phyloP scores from a whole-genome alignment of 805 yeast species.

The Maudiozyma barnettii region DNA sequence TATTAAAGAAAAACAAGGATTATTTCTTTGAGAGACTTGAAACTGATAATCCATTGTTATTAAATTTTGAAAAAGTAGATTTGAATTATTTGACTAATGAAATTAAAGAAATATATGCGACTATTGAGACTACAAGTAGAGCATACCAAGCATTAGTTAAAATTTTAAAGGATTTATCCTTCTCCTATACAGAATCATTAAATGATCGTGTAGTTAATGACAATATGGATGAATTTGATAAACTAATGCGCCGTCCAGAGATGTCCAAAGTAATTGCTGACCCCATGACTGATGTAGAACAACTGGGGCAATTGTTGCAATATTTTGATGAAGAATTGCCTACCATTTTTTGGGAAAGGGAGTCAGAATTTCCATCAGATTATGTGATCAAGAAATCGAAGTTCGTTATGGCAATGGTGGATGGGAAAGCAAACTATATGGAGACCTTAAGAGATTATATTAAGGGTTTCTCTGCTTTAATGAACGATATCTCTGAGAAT shows the following conservation, averaged over 20 bases:
- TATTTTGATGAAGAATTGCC: constrained; percentile 24
- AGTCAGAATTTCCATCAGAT: constrained; percentile 15
- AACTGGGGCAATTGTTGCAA: constrained; percentile 16
- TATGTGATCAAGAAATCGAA: constrained; percentile 21
- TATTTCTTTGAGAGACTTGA: constrained; percentile 14
- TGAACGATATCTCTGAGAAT: constrained; percentile 39
- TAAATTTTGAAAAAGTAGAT: constrained; percentile 14
- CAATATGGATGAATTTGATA: constrained; percentile 47
- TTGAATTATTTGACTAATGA: constrained; percentile 6
- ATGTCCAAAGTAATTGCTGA: constrained; percentile 15
- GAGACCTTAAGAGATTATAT: constrained; percentile 14
- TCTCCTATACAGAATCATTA: constrained; percentile 69
- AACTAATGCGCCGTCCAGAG: constrained; percentile 25
- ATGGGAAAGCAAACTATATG: constrained; percentile 17
- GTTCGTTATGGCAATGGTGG: constrained; percentile 19
- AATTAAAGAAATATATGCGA: constrained; percentile 8
- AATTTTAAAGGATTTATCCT: constrained; percentile 40
- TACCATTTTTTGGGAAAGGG: constrained; percentile 14
- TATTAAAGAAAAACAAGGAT: constrained; percentile 14
- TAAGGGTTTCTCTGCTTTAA: constrained; percentile 33
- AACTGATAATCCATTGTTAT: constrained; percentile 17
- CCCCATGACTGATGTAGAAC: constrained; percentile 15
- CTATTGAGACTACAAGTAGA: constrained; percentile 14
- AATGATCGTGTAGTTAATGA: constrained; percentile 81
- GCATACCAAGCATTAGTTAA: constrained; percentile 17